phyloP scores from a whole-genome alignment of 768 basidiomycete genomes.

The Suillus fuscotomentosus region DNA sequence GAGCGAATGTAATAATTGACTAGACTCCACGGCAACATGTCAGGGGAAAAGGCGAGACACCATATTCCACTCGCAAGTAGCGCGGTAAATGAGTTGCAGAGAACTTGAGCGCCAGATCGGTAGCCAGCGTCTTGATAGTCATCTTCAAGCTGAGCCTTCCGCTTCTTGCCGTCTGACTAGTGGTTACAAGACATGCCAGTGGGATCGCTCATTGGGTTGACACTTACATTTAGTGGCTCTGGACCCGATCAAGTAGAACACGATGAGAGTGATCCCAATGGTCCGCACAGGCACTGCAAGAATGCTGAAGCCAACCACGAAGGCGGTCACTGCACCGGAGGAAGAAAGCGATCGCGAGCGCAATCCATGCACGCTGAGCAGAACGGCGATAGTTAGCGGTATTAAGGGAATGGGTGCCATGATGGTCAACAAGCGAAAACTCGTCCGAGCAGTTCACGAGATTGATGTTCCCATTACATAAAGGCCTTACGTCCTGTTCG shows the following conservation, averaged over 20 bases:
- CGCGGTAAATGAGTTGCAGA: slow-evolving; percentile 75
- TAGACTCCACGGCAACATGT: slow-evolving; percentile 37
- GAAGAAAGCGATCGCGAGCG: slow-evolving; percentile 74
- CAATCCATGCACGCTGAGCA: slow-evolving; percentile 67
- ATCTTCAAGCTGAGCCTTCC: slow-evolving; percentile 76
- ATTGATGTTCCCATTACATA: neutral
- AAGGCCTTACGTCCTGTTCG: neutral
- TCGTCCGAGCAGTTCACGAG: neutral
- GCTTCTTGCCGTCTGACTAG: slow-evolving; percentile 61
- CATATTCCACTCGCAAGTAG: slow-evolving; percentile 59
- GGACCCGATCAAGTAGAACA: slow-evolving; percentile 79
- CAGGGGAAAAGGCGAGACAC: slow-evolving; percentile 57
- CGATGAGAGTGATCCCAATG: slow-evolving; percentile 66
- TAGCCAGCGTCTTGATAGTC: slow-evolving; percentile 76
- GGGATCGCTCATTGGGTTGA: neutral
- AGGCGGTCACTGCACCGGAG: slow-evolving; percentile 75
- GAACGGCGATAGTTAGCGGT: slow-evolving; percentile 46
- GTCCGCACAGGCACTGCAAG: slow-evolving; percentile 65
- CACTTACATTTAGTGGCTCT: slow-evolving; percentile 78
- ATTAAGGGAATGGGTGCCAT: slow-evolving; percentile 31
- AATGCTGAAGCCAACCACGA: slow-evolving; percentile 70
- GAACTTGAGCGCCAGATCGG: slow-evolving; percentile 75
- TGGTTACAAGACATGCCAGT: neutral
- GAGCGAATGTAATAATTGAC: slow-evolving; percentile 10
- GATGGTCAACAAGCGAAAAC: neutral